phyloP scores from a whole-genome alignment of 805 yeast genomes.

The Candida piceae region DNA sequence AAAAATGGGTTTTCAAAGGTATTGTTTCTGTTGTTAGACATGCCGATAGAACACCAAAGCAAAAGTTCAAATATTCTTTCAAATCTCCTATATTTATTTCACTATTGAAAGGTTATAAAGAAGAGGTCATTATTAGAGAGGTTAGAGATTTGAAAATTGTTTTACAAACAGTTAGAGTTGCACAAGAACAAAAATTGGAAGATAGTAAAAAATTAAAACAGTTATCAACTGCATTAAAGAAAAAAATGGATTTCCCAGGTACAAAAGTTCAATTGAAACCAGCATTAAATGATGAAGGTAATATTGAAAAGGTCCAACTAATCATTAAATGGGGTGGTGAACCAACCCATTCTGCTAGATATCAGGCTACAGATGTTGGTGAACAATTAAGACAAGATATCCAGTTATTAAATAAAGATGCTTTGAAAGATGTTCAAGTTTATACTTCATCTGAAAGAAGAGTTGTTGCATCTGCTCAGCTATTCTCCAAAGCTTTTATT shows the following conservation, averaged over 20 bases:
- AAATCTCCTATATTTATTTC: slow-evolving; percentile 82
- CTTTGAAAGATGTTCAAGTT: slow-evolving; percentile 78
- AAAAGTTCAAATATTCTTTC: slow-evolving; percentile 93
- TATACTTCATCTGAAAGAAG: slow-evolving; percentile 93
- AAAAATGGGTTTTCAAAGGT: slow-evolving; percentile 96
- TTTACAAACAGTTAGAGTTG: slow-evolving; percentile 75
- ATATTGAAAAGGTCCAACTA: slow-evolving; percentile 91
- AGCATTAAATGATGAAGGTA: slow-evolving; percentile 54
- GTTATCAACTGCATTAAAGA: slow-evolving; percentile 76
- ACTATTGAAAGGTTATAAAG: slow-evolving; percentile 86
- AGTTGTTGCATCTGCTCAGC: slow-evolving; percentile 86
- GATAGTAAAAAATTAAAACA: slow-evolving; percentile 73
- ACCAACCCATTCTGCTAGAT: slow-evolving; percentile 94
- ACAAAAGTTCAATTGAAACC: slow-evolving; percentile 96
- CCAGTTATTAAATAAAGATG: slow-evolving; percentile 76
- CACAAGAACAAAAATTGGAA: slow-evolving; percentile 74
- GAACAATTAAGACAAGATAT: slow-evolving; percentile 93
- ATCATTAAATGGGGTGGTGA: slow-evolving; percentile 99
- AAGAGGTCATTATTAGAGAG: slow-evolving; percentile 92
- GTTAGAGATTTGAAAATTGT: slow-evolving; percentile 83
- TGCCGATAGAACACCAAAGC: slow-evolving; percentile 98
- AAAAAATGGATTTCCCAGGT: slow-evolving; percentile 88
- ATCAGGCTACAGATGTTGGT: slow-evolving; percentile 93
- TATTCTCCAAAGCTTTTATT: slow-evolving; percentile 71
- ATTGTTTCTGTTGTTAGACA: slow-evolving; percentile 88